Evolutionary conservation across 495 filamentous ascomycete genomes (phyloP), one percentile per base, ranked within the genome.

Genomic region (Tuber umbilicatum): DNA sequence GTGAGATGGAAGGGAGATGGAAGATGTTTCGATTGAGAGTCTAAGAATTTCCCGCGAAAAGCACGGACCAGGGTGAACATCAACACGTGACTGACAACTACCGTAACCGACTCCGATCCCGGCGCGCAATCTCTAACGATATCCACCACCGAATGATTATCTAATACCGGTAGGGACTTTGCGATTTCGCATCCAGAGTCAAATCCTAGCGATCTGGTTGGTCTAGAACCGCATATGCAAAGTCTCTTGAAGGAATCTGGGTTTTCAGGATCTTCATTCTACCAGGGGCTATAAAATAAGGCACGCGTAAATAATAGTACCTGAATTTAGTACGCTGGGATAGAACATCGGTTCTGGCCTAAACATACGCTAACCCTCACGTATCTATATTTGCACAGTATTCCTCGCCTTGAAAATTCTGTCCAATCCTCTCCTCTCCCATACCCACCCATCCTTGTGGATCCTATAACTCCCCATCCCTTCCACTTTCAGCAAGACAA

Each of bases 381-480:
- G 4, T 40, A 9, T 50, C 6, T 19, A 39, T 23, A 5, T 17
- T 10, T 10, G 6, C 68, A 70, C 69, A 39, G 39, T 21, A n/a
- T 55, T 69, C 21, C 71, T 40, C 9, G 47, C 55, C 60, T 70
- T 80, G 72, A 82, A 80, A 6, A 82, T 67, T 31, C 69, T 75
- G 69, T 82, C 80, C 39, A 82, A 42, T 35, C 80, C 80, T 23
- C 80, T 79, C 50, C 75, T 82, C 73, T 82, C 77, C 80, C 80
- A 82, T 38, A 82, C 74, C 72, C 74, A 79, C 40, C 80, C 80
- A 73, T 82, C 77, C 39, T 72, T 75, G 37, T 76, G 76, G 27
- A 82, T 41, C 41, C 69, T 76, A 69, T 75, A 82, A 39, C 55
- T 74, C 21, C 73, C 79, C 35, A 64, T 73, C 21, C 69, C 79